A percentile compares a stretch with the other conserved stretches of the same genome.
Conservation (phyloP, 2,329 filamentous ascomycete species). For the Clarireedia hainanense region DNA sequence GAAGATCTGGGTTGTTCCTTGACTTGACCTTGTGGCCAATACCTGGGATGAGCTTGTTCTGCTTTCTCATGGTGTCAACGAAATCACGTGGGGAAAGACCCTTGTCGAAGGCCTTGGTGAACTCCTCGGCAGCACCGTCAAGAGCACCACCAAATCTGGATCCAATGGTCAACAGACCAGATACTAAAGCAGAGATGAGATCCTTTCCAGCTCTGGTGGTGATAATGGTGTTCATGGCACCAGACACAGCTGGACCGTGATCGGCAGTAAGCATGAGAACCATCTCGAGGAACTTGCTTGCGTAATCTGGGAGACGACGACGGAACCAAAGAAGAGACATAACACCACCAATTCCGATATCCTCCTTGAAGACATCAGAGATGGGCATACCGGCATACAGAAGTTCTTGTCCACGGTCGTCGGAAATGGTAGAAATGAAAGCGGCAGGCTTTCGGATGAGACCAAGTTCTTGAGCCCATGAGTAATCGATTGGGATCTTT, state of each 20-base stretch:
- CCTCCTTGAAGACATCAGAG: constrained; percentile 98
- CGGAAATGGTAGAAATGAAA: constrained; percentile 99
- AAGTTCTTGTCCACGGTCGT: constrained; percentile 98
- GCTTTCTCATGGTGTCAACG: constrained; percentile 97
- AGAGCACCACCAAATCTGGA: constrained; percentile 98
- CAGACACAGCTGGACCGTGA: constrained; percentile 96
- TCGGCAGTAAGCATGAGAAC: constrained; percentile 99
- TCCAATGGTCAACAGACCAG: constrained; percentile 95
- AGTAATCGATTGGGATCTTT: constrained; percentile 99
- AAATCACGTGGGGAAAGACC: constrained; percentile 97
- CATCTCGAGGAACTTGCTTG: constrained; percentile 99
- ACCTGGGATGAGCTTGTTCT: constrained; percentile 99
- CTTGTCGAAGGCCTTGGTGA: constrained; percentile 97
- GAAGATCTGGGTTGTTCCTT: constrained; percentile 98
- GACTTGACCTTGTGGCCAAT: constrained; percentile 99
- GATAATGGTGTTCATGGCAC: constrained; percentile 99
- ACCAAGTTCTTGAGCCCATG: constrained; percentile 97
- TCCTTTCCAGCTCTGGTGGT: constrained; percentile 99
- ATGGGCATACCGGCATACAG: constrained; percentile 99
- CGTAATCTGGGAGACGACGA: constrained; percentile 88
- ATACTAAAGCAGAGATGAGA: constrained; percentile 88
- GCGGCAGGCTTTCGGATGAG: constrained; percentile 99
- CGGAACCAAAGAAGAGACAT: constrained; percentile 99
- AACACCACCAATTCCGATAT: constrained; percentile 98
- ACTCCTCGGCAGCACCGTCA: constrained; percentile 96